phyloP scores from a whole-genome alignment of 352 stramenopile species.

The Phytophthora pisi region DNA sequence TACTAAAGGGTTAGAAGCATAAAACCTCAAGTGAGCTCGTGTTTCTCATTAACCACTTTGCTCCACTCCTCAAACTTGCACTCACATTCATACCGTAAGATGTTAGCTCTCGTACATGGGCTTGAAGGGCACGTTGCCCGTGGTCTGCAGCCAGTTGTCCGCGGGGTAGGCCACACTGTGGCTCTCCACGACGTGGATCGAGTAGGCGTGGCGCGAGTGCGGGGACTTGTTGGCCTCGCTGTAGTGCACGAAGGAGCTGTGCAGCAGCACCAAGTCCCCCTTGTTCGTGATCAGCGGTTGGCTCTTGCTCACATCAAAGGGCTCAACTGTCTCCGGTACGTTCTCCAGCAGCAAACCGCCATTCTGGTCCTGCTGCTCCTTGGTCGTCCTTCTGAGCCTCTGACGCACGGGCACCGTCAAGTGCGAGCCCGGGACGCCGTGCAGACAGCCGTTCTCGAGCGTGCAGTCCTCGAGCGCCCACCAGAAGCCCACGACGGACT shows the following conservation, averaged over 20 bases:
- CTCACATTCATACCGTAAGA: neutral
- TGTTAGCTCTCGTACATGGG: conserved; percentile 59
- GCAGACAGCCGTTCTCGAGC: conserved; percentile 95
- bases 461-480: conserved; percentile 96
- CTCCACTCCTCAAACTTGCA: neutral
- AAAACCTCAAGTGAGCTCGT: neutral
- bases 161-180: conserved; percentile 80
- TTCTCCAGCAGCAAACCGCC: conserved; percentile 64
- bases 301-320: conserved; percentile 62
- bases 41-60: neutral
- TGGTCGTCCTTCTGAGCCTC: conserved; percentile 77
- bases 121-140: conserved; percentile 64
- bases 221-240: conserved; percentile 93
- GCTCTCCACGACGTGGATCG: conserved; percentile 96
- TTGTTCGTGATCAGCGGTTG: conserved; percentile 89
- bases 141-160: conserved; percentile 96
- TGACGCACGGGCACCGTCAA: conserved; percentile 81
- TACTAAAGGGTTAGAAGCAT: conserved; percentile 12
- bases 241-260: conserved; percentile 95
- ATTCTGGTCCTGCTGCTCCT: conserved; percentile 47
- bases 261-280: conserved; percentile 93
- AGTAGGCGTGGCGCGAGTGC: conserved; percentile 94
- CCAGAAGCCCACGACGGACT: conserved; percentile 96
- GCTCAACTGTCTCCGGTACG: conserved; percentile 47
- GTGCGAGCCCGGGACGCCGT: conserved; percentile 92